Evolutionary conservation across 495 filamentous ascomycete species (phyloP), one percentile per base, ranked within the genome.

Genomic region (Apiosordaria backusii): DNA sequence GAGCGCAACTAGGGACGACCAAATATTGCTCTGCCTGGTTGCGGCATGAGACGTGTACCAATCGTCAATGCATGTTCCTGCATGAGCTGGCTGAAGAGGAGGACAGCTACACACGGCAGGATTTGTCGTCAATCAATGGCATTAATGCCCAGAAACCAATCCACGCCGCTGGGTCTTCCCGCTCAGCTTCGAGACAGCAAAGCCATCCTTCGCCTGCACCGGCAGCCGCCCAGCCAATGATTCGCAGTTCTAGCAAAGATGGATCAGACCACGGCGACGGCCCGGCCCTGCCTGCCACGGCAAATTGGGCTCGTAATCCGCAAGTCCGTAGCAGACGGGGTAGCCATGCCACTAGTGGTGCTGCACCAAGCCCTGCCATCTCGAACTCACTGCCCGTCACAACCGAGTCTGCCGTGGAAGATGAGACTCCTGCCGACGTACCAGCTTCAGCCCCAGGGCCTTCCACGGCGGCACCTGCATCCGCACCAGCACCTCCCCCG

Each of bases 21-120:
- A 99, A 99, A 76, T 99, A 99, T 75, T 99, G 95, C 78, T 98
- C 95, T 0, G 95, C 95, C 9, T 99, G 94, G 82, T 84, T 99
- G 24, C 88, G 96, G 22, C 90, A 92, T 62, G 95, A 99, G 74
- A 87, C 86, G 65, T 99, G 95, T 78, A 90, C 88, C 40, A 99
- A 99, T 70, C 86, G 92, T 61, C 91, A 92, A 64, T 99, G 95
- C 78, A 99, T 97, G 83, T 99, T 99, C 77, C 78, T 99, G 52
- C 95, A 99, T 73, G 95, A 99, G 75, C 89, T 93, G 19, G 95
- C 94, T 19, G 95, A 99, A 74, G 95, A 97, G 65, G 92, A 93
- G 64, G 94, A 99, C 65, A 97, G 92, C 77, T 98, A 96, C 76
- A 95, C 92, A 53, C 87, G 95, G 61, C 92, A 97, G 71, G 95